Base-by-base conservation (phyloP, 1,139 yeast genomes). In the Yamadazyma diospyri region DNA sequence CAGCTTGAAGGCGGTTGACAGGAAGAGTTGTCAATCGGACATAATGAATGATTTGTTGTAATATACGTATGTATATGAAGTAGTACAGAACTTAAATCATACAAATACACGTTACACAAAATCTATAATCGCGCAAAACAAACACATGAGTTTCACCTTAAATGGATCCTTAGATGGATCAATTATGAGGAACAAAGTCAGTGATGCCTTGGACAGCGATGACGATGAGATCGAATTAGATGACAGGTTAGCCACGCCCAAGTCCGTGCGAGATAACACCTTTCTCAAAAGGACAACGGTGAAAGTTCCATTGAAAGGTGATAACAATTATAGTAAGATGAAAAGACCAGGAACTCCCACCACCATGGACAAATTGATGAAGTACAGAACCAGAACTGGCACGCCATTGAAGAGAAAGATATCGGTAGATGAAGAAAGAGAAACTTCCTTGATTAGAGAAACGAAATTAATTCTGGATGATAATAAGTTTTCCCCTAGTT, bases 1-100 rank as follows among this genome's bases (percentile, higher is more conserved):
- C 50, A 70, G 78, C 6, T 59, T 85, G 48, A 65, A 61, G 24
- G 51, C 49, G 2, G 59, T 75, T 1, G 85, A 86, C 49, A 30
- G 51, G 18, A 60, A 53, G 0, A 61, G 64, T 1, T 76, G 87
- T 47, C 67, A 66, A 34, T 53, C 54, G 6, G 94, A 84, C 51
- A 46, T 81, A 0, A 53, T 72, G 27, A 48, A 56, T 14, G 95
- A 86, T 55, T 39, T 53, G 12, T 5, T 30, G n/a, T n/a, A n/a
- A 27, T 27, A 27, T 23, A 29, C 10, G 13, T 23, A 6, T 23
- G 14, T 6, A 23, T 23, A 13, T 11, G n/a, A 23, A 23, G 12
- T 23, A n/a, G 5, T n/a, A 11, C 14, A 10, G 10, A 19, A 19
- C 22, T 19, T 19, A 19, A 19, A 22, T n/a, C n/a, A 19, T 19